Evolutionary conservation across 768 basidiomycete genomes (phyloP), one percentile per base, ranked within the genome.

Genomic region (Rhizopogon salebrosus): DNA sequence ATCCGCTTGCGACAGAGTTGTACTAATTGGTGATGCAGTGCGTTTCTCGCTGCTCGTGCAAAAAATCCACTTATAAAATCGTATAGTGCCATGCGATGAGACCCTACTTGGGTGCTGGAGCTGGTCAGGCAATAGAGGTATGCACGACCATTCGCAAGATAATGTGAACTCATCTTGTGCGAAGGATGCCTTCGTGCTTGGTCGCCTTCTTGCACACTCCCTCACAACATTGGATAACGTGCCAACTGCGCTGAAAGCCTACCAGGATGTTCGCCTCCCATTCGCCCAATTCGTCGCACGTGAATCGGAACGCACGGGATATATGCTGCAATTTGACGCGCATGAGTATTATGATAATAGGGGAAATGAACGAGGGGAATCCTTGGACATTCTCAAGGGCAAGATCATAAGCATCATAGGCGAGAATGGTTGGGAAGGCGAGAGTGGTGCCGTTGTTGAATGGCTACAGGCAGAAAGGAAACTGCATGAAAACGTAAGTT

Each of bases 1-100:
- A 4, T 77, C 67, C 53, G 68, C 70, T 1, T 58, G 57, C 11
- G 71, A 68, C 13, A 60, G 66, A 5, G 71, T 79, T 3, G 72
- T 72, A 3, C 64, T 82, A 14, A 59, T 74, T 3, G 79, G 78
- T 20, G 79, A 80, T 57, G 70, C 79, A 6, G 73, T 74, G 54
- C 40, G 67, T 26, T 36, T 18, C 9, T 38, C 9, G 18, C 20
- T 20, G 10, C 18, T 20, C 9, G 20, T 9, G 3, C 6, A 18
- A 38, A 20, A 14, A 4, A 16, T 22, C 26, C 20, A 27, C 36
- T 38, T 48, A 23, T 20, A 9, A 38, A 14, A 37, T 42, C 0
- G 3, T 24, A 3, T 18, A 63, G 62, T 52, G 55, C 36, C 65
- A 65, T 20, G 65, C 65, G 7, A 67, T 67, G 63, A 35, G 55